Evolutionary conservation across 179 eudicot species (phyloP).

Genomic region (Sideroxylon spinosum): DNA sequence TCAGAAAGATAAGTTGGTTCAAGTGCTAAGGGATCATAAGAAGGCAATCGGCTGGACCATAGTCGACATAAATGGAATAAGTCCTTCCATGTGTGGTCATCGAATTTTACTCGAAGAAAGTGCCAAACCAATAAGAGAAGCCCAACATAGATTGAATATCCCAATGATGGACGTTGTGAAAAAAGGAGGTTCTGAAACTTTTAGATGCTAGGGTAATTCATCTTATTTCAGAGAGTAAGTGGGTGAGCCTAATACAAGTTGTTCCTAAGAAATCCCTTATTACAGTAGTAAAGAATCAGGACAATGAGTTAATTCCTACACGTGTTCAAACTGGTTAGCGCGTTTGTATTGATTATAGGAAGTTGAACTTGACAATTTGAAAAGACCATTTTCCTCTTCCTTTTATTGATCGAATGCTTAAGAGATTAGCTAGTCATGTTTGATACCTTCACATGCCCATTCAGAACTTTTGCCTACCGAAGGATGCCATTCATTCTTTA

Average conservation of each 20-base stretch:
- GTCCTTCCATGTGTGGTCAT: neutral
- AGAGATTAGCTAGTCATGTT: neutral
- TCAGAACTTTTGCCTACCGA: neutral
- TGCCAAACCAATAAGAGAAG: neutral
- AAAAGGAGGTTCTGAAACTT: neutral
- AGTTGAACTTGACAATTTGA: neutral
- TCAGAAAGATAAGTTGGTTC: neutral
- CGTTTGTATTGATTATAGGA: constrained; percentile 5
- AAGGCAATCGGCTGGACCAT: too few species aligned
- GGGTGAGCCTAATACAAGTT: neutral
- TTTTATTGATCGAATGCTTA: neutral
- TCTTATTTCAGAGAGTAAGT: constrained; percentile 5
- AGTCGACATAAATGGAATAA: neutral
- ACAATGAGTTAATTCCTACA: constrained; percentile 3
- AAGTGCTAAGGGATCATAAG: too few species aligned
- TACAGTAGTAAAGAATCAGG: too few species aligned
- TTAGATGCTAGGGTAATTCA: neutral
- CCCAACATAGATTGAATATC: neutral
- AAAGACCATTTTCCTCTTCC: constrained; percentile 3
- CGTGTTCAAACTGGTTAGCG: too few species aligned
- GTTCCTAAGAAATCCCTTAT: constrained; percentile 11
- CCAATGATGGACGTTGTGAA: constrained; percentile 1
- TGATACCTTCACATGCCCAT: constrained; percentile 14
- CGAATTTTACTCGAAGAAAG: neutral
- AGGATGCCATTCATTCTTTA: neutral